These are phyloP conservation scores for Suillus hirtellus DNA, from an alignment of 768 basidiomycete species.

Conservation along the genomic window DNA sequence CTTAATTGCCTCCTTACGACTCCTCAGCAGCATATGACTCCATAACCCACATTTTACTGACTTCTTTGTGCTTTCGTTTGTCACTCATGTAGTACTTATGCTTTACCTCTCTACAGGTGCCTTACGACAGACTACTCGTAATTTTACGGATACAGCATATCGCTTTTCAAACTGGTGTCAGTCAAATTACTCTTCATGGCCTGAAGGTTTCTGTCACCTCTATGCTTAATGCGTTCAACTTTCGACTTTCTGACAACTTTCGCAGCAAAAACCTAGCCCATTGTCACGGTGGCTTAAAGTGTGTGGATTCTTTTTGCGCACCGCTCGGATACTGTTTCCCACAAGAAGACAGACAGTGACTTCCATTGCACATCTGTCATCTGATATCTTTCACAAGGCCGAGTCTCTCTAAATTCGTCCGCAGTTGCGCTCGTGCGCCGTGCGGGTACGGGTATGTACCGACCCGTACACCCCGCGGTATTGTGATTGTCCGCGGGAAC, in stretches of 20 bases:
- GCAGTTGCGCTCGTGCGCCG: neutral
- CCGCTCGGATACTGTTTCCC: neutral
- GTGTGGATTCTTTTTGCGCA: neutral
- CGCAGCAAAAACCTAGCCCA: neutral
- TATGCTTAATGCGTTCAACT: neutral
- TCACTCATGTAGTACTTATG: slow-evolving; percentile 4
- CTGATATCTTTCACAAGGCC: neutral
- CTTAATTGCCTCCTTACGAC: neutral
- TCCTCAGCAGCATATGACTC: slow-evolving; percentile 4
- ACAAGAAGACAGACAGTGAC: neutral
- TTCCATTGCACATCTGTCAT: neutral
- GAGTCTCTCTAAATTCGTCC: neutral
- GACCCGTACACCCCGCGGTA: neutral
- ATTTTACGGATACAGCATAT: slow-evolving; percentile 4
- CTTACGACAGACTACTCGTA: slow-evolving; percentile 5
- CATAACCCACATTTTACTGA: slow-evolving; percentile 1
- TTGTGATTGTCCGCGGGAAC: neutral
- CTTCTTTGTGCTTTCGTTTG: slow-evolving; percentile 5
- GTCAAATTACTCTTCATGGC: neutral
- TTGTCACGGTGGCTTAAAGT: neutral
- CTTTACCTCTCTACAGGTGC: slow-evolving; percentile 6
- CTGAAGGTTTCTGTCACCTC: neutral
- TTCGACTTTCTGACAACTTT: neutral
- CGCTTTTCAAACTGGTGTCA: neutral
- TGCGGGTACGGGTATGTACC: neutral